Percentiles rank a stretch among this genome's conserved stretches.
Conservation (phyloP, 2,329 filamentous ascomycete genomes). For the Fusarium foetens region DNA sequence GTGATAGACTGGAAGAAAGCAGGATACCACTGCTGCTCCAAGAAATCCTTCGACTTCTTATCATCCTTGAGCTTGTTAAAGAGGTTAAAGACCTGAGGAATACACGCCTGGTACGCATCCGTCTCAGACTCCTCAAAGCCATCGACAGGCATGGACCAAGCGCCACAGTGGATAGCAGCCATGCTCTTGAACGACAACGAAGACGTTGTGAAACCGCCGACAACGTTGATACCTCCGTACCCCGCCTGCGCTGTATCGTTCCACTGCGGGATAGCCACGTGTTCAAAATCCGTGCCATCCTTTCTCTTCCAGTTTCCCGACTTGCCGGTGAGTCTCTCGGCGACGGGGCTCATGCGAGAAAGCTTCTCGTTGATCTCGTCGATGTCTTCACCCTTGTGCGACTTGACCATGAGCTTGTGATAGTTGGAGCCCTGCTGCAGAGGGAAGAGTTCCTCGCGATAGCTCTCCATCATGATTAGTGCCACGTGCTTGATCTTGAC, state of each 20-base stretch:
- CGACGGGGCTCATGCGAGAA: constrained; percentile 31
- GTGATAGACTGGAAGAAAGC: constrained; percentile 52
- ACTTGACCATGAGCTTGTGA: constrained; percentile 48
- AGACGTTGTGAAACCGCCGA: constrained; percentile 53
- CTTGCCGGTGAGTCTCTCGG: constrained; percentile 36
- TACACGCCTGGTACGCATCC: constrained; percentile 56
- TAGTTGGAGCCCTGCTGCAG: constrained; percentile 54
- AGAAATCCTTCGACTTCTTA: constrained; percentile 33
- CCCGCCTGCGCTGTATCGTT: constrained; percentile 29
- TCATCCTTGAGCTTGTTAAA: constrained; percentile 47
- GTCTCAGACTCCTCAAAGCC: constrained; percentile 55
- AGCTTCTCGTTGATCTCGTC: constrained; percentile 44
- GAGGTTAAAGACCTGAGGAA: constrained; percentile 51
- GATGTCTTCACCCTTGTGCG: constrained; percentile 42
- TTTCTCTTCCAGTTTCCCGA: constrained; percentile 34
- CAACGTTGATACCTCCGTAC: constrained; percentile 54
- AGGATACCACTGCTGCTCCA: constrained; percentile 48
- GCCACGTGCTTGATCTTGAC: constrained; percentile 58
- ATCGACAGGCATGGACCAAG: constrained; percentile 52
- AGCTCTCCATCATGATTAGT: constrained; percentile 58
- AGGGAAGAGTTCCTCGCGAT: constrained; percentile 58
- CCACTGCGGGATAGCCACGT: constrained; percentile 44
- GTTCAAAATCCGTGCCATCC: constrained; percentile 44
- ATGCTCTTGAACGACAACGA: constrained; percentile 58
- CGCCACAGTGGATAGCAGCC: constrained; percentile 55